A percentile compares a stretch with the other conserved stretches of the same genome.
Conservation (phyloP, 441 rosid species). For the Manihot esculenta region DNA sequence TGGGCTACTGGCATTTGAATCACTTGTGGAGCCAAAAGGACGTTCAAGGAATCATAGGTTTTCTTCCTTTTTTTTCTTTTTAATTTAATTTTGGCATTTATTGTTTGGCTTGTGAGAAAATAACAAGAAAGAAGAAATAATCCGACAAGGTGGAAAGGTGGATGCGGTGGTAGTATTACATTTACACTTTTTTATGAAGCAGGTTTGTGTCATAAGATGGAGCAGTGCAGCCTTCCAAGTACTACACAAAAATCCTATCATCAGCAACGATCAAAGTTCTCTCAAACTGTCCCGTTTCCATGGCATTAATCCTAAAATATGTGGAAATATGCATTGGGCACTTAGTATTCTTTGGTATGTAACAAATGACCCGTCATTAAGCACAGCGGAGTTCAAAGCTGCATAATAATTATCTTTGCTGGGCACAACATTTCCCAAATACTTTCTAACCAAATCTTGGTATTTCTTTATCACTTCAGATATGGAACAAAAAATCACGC, state of each 20-base stretch:
- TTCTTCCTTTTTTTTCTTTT: too few relatives aligned
- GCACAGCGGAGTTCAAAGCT: conserved; percentile 84
- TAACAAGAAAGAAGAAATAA: too few relatives aligned
- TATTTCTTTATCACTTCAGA: conserved; percentile 76
- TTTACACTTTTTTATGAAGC: too few relatives aligned
- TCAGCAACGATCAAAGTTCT: conserved; percentile 96
- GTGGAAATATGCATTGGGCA: conserved; percentile 97
- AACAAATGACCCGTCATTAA: conserved; percentile 87
- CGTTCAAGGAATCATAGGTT: too few relatives aligned
- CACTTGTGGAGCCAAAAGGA: too few relatives aligned
- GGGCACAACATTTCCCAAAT: conserved; percentile 85
- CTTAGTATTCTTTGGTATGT: conserved; percentile 73
- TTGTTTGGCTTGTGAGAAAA: too few relatives aligned
- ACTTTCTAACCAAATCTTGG: conserved; percentile 76
- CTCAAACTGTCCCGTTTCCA: conserved; percentile 98
- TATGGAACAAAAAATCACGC: conserved; percentile 84
- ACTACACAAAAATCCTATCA: conserved; percentile 87
- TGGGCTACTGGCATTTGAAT: too few relatives aligned
- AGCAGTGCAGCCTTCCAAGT: conserved; percentile 94
- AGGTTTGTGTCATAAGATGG: conserved; percentile 87
- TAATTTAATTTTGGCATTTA: too few relatives aligned
- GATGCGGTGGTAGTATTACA: too few relatives aligned
- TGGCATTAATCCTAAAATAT: conserved; percentile 75
- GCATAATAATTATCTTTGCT: conserved; percentile 82
- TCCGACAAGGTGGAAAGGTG: too few relatives aligned